A percentile compares a stretch with the other conserved stretches of the same genome.
Conservation (phyloP, 257 asterid genomes). For the Nemophila menziesii region DNA sequence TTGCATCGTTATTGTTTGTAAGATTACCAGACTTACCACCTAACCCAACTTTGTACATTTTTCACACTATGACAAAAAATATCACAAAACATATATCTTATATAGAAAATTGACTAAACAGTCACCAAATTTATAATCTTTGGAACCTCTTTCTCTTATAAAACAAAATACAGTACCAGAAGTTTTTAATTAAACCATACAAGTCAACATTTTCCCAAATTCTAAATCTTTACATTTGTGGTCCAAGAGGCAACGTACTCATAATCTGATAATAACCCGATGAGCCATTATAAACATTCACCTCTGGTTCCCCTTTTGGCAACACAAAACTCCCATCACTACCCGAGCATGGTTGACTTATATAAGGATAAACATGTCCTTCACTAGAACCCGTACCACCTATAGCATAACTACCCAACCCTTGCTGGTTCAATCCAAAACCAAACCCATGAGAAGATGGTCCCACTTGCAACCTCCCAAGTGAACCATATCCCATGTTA, state of each 20-base stretch:
- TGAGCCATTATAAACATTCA: constrained; percentile 11
- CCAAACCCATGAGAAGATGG: constrained; percentile 33
- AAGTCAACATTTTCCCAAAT: constrained; percentile 18
- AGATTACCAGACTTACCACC: too few species aligned
- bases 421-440: constrained; percentile 46
- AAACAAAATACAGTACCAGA: background rate
- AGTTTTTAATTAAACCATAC: constrained; percentile 1
- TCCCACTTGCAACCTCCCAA: constrained; percentile 38
- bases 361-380: constrained; percentile 31
- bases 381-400: constrained; percentile 31
- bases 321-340: constrained; percentile 31
- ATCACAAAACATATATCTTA: too few species aligned
- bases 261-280: constrained; percentile 48
- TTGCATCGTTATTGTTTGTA: too few species aligned
- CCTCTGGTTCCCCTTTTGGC: constrained; percentile 46
- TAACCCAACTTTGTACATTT: too few species aligned
- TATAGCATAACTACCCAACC: constrained; percentile 31
- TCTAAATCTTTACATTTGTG: constrained; percentile 32
- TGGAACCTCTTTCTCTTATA: too few species aligned
- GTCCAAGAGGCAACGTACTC: constrained; percentile 58
- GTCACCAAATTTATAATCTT: too few species aligned
- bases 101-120: too few species aligned
- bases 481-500: constrained; percentile 26
- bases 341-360: constrained; percentile 27
- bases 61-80: too few species aligned